Conservation (phyloP, 2,329 filamentous ascomycete genomes). For the Westerdykella aurantiaca region DNA sequence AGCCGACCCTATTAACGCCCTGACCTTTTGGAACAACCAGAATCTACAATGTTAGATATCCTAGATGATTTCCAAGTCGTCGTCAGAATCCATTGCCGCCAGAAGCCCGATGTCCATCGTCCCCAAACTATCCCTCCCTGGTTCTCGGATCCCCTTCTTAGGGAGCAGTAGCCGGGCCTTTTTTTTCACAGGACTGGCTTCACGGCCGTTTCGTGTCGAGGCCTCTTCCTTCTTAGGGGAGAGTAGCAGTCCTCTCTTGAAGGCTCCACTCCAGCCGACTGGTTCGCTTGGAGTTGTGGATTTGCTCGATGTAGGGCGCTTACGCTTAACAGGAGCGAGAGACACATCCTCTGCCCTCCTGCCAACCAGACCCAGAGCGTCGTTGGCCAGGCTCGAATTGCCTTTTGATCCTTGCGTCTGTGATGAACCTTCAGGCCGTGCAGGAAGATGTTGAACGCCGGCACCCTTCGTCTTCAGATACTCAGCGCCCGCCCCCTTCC, state of each 20-base stretch:
- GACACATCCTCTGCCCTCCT: constrained; percentile 40
- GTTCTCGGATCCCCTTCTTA: constrained; percentile 46
- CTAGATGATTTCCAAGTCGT: constrained; percentile 46
- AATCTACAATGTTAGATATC: not conserved
- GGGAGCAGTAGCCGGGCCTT: constrained; percentile 44
- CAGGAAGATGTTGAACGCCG: constrained; percentile 14
- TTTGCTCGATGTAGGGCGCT: constrained; percentile 29
- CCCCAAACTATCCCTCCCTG: constrained; percentile 43
- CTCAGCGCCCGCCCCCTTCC: constrained; percentile 61
- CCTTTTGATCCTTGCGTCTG: constrained; percentile 10
- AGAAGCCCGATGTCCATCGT: constrained; percentile 30
- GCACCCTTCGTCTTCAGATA: constrained; percentile 53
- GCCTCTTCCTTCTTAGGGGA: constrained; percentile 31
- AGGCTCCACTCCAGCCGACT: constrained; percentile 46
- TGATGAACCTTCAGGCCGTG: not conserved
- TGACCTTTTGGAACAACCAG: not conserved
- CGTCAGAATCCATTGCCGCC: constrained; percentile 39
- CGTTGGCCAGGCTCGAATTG: constrained; percentile 12
- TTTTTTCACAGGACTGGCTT: constrained; percentile 42
- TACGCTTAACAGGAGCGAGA: constrained; percentile 42
- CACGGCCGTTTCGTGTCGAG: constrained; percentile 25
- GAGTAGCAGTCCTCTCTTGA: constrained; percentile 36
- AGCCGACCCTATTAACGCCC: not conserved
- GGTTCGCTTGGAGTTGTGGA: constrained; percentile 32
- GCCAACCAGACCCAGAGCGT: constrained; percentile 41